Conservation (phyloP, 768 basidiomycete species). For the Pleurotus eryngii region DNA sequence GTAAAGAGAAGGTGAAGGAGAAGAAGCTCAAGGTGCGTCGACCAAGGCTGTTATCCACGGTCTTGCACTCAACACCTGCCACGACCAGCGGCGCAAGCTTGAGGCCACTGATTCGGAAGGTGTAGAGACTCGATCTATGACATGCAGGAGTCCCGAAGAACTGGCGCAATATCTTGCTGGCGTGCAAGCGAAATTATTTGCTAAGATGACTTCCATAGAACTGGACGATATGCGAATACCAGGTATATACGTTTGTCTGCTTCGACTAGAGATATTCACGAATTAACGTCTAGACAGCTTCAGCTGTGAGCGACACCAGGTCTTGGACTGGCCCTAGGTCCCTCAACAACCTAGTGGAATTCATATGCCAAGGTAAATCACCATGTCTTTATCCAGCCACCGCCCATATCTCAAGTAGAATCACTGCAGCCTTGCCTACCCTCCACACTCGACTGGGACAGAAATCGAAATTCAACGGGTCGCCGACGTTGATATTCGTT, state of each 20-base stretch:
- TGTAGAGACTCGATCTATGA: constrained; percentile 41
- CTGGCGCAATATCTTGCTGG: constrained; percentile 62
- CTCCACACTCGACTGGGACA: constrained; percentile 72
- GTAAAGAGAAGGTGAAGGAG: constrained; percentile 72
- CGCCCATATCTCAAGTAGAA: not conserved
- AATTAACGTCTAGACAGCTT: constrained; percentile 59
- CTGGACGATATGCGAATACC: constrained; percentile 76
- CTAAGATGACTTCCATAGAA: constrained; percentile 72
- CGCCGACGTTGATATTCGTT: constrained; percentile 84
- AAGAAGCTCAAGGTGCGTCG: constrained; percentile 60
- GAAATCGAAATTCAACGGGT: constrained; percentile 71
- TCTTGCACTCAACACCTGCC: too few species aligned
- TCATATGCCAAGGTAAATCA: constrained; percentile 69
- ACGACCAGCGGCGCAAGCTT: constrained; percentile 61
- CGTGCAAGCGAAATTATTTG: constrained; percentile 68
- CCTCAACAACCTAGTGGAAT: constrained; percentile 67
- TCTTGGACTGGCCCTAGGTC: constrained; percentile 69
- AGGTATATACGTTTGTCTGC: constrained; percentile 37
- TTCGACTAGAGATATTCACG: constrained; percentile 30
- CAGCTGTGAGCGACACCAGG: constrained; percentile 72
- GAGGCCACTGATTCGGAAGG: constrained; percentile 35
- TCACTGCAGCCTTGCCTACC: constrained; percentile 53
- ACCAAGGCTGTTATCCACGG: too few species aligned
- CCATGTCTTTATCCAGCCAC: not conserved
- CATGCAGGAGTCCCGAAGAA: constrained; percentile 51